Conservation (phyloP, 2,329 filamentous ascomycete species). For the Claviceps capensis region DNA sequence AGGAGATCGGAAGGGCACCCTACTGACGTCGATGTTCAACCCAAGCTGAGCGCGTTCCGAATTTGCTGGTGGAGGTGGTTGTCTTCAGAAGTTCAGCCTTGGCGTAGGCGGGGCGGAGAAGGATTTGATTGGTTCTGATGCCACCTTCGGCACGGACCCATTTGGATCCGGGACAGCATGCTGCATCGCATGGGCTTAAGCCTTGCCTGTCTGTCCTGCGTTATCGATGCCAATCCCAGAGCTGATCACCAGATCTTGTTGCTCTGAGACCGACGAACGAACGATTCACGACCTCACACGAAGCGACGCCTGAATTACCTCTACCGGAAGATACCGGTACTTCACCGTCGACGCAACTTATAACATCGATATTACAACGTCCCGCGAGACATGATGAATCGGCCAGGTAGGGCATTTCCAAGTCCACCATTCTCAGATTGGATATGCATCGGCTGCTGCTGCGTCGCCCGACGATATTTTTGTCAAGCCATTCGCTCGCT, state of each 20-base stretch:
- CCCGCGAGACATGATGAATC: conserved; percentile 36
- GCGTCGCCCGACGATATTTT: background rate
- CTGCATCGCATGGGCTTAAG: conserved; percentile 9
- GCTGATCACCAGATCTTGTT: background rate
- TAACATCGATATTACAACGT: background rate
- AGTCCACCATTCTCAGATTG: conserved; percentile 8
- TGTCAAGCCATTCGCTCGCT: background rate
- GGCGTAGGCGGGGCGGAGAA: conserved; percentile 1
- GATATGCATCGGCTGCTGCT: background rate
- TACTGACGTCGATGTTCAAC: background rate
- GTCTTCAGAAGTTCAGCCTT: conserved; percentile 10
- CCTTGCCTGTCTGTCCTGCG: conserved; percentile 13
- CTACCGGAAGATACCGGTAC: background rate
- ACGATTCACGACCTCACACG: background rate
- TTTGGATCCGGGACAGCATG: conserved; percentile 21
- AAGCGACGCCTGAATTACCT: background rate
- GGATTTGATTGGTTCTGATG: conserved; percentile 15
- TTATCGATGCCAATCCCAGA: conserved; percentile 3
- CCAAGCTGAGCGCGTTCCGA: background rate
- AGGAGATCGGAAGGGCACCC: background rate
- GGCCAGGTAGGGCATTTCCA: conserved; percentile 39
- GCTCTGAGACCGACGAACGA: background rate
- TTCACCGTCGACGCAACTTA: background rate
- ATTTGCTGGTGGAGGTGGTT: background rate
- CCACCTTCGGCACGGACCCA: conserved; percentile 24